Evolutionary conservation across 1,284 basidiomycete genomes (phyloP).

Genomic region (Jaminaea rosea): DNA sequence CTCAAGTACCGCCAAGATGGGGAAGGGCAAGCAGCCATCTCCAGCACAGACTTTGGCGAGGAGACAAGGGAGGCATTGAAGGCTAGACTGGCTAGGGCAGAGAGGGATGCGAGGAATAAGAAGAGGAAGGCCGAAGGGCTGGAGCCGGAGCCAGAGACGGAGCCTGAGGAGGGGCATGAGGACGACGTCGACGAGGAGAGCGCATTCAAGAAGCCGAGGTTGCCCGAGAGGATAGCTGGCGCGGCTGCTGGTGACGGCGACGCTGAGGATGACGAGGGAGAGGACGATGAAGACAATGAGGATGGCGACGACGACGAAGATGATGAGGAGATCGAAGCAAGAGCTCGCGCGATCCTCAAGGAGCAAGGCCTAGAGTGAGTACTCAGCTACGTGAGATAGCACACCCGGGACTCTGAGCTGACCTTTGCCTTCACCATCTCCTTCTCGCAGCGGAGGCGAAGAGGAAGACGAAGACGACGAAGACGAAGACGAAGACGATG

Average conservation of each 20-base stretch:
- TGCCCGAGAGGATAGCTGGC: constrained; percentile 10
- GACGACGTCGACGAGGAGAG: not conserved
- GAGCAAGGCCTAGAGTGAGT: not conserved
- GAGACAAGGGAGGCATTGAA: constrained; percentile 27
- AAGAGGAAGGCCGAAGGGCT: constrained; percentile 15
- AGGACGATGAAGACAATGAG: constrained; percentile 14
- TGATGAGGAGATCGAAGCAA: constrained; percentile 5
- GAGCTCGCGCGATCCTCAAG: not conserved
- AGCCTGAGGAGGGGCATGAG: constrained; percentile 7
- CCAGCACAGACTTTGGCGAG: not conserved
- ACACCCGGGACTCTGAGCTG: too few species aligned
- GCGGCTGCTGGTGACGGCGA: constrained; percentile 9
- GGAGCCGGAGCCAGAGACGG: constrained; percentile 4
- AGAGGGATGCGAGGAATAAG: constrained; percentile 19
- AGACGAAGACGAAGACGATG: constrained; percentile 10
- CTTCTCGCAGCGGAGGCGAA: too few species aligned
- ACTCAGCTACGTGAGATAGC: not conserved
- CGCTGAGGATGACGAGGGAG: constrained; percentile 5
- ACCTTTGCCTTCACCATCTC: too few species aligned
- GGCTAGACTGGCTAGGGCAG: constrained; percentile 26
- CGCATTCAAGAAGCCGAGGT: constrained; percentile 4
- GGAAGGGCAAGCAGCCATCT: constrained; percentile 7
- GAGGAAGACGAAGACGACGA: constrained; percentile 3
- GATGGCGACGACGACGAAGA: constrained; percentile 10
- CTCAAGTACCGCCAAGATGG: constrained; percentile 40